phyloP scores from a whole-genome alignment of 2,329 filamentous ascomycete species.

The Verticillium tricorpus region DNA sequence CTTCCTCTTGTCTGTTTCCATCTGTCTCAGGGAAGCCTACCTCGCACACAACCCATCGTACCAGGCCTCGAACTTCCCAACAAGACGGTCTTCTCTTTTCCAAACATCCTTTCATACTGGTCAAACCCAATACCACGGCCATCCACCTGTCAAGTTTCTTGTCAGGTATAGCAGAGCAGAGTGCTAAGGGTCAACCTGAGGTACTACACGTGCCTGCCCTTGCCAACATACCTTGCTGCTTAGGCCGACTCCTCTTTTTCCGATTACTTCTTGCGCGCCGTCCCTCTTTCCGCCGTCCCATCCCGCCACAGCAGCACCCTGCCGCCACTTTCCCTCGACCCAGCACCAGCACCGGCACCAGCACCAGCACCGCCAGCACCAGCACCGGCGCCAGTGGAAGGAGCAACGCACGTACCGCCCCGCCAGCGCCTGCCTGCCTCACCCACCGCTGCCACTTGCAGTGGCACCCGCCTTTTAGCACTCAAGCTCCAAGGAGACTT shows the following conservation, averaged over 20 bases:
- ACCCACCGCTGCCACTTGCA: background rate
- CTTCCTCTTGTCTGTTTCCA: background rate
- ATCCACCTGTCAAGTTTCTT: background rate
- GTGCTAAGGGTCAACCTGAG: background rate
- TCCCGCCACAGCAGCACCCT: background rate
- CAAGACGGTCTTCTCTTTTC: background rate
- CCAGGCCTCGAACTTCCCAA: background rate
- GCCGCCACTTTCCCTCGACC: constrained; percentile 1
- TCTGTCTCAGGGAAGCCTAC: background rate
- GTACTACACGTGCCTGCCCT: background rate
- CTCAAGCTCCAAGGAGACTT: background rate
- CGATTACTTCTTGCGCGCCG: constrained; percentile 6
- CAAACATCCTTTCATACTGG: background rate
- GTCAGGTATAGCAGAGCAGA: background rate
- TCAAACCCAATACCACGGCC: background rate
- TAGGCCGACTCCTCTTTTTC: constrained; percentile 1
- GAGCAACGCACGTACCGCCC: background rate
- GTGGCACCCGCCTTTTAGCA: constrained; percentile 2
- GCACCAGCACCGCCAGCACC: background rate
- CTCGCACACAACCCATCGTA: background rate
- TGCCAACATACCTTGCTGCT: background rate
- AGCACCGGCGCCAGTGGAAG: background rate
- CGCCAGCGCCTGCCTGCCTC: background rate
- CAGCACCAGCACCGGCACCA: background rate
- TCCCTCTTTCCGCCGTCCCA: constrained; percentile 5